Evolutionary conservation across 345 rosid species (phyloP), one percentile per base, ranked within the genome.

Genomic region (Capsella bursapastoris): DNA sequence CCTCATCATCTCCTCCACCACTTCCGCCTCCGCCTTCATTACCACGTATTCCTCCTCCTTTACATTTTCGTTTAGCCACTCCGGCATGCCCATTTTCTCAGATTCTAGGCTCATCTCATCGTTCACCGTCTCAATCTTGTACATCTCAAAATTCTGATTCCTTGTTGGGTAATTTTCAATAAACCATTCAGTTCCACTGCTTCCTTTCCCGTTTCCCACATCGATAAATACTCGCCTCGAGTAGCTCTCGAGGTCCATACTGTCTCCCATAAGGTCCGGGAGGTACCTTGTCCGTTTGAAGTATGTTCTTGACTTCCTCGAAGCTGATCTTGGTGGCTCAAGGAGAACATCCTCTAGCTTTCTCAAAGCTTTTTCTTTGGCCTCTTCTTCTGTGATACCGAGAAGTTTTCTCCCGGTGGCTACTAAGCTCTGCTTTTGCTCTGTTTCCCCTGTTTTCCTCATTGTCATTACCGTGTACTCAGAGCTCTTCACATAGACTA

Each of bases 1-100:
- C 74, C 71, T 88, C 87, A 88, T 74, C 84, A 89, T 81, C 67
- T 88, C 96, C 57, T 88, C 93, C 64, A 89, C 93, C 13, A 82
- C 82, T 65, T 91, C 93, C 0, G 90, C 91, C 66, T 90, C 87
- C 7, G 96, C 94, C 70, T 90, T 90, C 92, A 86, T 86, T 85
- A 92, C 96, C 68, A 88, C 90, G 49, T 81, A 90, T 66, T 92
- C 91, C 3, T 80, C 89, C 27, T 84, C 86, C 70, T 83, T 86
- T 74, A 85, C 92, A 59, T 87, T 88, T 80, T 77, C 83, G 57
- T 72, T 84, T 35, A 90, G 35, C 98, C 96, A 92, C 56, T 83
- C 86, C 8, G 89, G 80, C 81, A 90, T 85, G 52, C 88, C 89
- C 11, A 78, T 75, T 9, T 50, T 31, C 48, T 55, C 64, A 0